Base-by-base conservation (phyloP, 2,329 filamentous ascomycete genomes). In the Penicillium sp. region DNA sequence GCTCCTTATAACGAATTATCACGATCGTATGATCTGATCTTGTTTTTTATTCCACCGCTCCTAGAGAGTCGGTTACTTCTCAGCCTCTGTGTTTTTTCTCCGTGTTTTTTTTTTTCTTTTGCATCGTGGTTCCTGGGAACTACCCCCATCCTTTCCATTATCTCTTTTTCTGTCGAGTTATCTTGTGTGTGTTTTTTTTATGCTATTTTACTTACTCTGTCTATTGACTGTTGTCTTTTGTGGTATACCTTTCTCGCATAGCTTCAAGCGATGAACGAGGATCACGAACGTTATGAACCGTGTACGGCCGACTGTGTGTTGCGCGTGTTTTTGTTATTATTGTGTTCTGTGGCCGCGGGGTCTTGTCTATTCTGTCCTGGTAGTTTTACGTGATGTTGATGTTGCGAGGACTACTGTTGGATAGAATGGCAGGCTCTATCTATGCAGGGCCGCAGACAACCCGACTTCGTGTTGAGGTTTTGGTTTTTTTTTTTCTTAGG, bases 231-330 rank as follows among this genome's bases (percentile, higher is more conserved):
- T 72, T 57, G 54, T 65, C 40, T 68, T 73, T 69, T 73, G 71
- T 75, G 73, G 72, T 73, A 73, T 75, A 74, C 67, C 70, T 74
- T 75, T 73, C 68, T 75, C 73, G 73, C 75, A 73, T 69, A 73
- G 71, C 74, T 70, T 72, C 66, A 68, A 73, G 73, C 75, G 74
- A 75, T 75, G 75, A 78, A 70, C 70, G 75, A 78, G 71, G 74
- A 75, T 74, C 72, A 79, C 73, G 75, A 78, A 74, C 68, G 70
- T 77, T 74, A 78, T 76, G 76, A 77, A 54, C 75, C 68, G 70
- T 76, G 68, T 75, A 77, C 71, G 75, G 75, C 72, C 73, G 70
- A 69, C 30, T 57, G 61, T 70, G 65, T 66, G 59, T 68, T 65
- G 57, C 67, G 63, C 58, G 24, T 28, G 51, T 61, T 65, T 59